Conservation (phyloP, 139 green algal species). For the Coelastrella sp. region DNA sequence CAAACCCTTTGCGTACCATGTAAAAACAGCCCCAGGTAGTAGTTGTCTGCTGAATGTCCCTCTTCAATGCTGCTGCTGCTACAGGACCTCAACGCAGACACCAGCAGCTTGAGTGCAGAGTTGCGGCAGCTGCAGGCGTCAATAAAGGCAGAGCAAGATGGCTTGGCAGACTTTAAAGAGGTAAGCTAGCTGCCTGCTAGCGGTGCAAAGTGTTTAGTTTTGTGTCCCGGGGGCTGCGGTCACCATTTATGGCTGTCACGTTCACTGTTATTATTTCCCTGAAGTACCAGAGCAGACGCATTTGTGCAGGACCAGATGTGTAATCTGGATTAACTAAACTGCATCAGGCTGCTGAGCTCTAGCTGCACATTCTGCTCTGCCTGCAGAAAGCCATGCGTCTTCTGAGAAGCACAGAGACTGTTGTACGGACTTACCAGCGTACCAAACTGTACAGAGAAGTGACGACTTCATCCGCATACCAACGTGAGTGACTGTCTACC, state of each 20-base stretch:
- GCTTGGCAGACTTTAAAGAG: constrained; percentile 61
- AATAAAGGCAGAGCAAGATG: constrained; percentile 57
- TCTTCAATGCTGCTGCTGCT: background rate
- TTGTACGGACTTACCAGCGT: constrained; percentile 62
- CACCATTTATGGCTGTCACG: no score
- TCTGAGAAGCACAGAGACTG: constrained; percentile 60
- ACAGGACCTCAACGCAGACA: constrained; percentile 37
- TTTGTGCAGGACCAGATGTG: no score
- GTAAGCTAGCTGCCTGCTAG: no score
- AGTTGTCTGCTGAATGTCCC: background rate
- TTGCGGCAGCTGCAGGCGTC: constrained; percentile 55
- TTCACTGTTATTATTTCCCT: no score
- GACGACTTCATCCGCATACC: constrained; percentile 49
- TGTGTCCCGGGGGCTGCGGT: no score
- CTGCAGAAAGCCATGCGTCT: constrained; percentile 61
- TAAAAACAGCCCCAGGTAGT: background rate
- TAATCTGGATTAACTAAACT: no score
- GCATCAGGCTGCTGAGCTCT: no score
- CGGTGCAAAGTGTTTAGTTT: no score
- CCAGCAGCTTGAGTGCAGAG: constrained; percentile 18
- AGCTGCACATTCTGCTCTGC: no score
- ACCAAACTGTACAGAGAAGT: constrained; percentile 62
- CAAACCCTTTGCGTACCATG: no score
- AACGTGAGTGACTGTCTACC: constrained; percentile 44
- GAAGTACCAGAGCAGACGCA: no score